Conservation (phyloP, 371 early-diverging fungal genomes). For the Dichotomocladium elegans region DNA sequence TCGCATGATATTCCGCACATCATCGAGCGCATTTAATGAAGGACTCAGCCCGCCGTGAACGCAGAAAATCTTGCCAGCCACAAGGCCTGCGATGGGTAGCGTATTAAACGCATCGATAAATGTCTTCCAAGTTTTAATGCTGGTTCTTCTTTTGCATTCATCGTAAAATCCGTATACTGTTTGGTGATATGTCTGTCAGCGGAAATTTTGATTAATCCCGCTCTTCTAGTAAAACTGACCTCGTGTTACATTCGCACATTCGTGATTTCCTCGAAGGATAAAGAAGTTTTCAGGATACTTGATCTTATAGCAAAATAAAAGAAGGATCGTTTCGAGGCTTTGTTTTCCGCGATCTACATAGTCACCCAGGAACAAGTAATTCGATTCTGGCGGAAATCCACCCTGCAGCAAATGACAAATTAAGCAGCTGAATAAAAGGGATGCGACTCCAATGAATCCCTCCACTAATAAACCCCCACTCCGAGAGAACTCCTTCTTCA, state of each 20-base stretch:
- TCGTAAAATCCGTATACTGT: constrained; percentile 98
- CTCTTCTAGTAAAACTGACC: constrained; percentile 44
- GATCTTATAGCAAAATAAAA: constrained; percentile 94
- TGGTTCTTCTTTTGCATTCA: constrained; percentile 97
- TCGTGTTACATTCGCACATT: constrained; percentile 94
- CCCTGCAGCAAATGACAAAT: constrained; percentile 23
- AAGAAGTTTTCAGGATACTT: constrained; percentile 96
- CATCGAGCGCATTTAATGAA: constrained; percentile 81
- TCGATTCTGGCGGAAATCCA: constrained; percentile 84
- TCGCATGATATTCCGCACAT: constrained; percentile 84
- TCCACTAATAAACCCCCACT: not conserved
- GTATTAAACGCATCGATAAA: constrained; percentile 99
- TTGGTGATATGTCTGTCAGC: not conserved
- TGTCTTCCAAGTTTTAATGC: constrained; percentile 93
- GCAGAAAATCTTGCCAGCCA: constrained; percentile 96
- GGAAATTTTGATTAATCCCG: not conserved
- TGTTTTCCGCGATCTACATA: constrained; percentile 98
- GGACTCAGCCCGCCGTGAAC: constrained; percentile 98
- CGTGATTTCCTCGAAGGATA: constrained; percentile 96
- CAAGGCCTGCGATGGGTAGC: constrained; percentile 93
- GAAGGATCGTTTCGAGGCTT: constrained; percentile 89
- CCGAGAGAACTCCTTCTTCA: not conserved
- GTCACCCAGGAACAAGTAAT: constrained; percentile 93
- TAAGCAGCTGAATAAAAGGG: not conserved
- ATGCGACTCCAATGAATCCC: not conserved